Base-by-base conservation (phyloP, 1,284 basidiomycete genomes). In the Chondrostereum purpureum region DNA sequence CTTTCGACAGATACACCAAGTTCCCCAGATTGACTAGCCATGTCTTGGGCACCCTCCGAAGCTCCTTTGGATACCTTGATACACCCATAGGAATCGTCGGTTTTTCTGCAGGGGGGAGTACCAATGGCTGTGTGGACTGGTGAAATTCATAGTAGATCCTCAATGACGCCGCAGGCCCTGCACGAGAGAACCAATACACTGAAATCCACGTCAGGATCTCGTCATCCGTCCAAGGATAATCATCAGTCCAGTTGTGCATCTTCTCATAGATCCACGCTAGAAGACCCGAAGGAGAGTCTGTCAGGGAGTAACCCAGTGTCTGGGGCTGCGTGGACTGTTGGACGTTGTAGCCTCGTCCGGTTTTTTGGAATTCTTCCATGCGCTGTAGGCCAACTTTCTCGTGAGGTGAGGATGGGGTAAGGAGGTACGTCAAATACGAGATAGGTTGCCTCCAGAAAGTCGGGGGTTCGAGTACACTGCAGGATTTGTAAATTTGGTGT, bases 201-300 rank as follows among this genome's bases (percentile, higher is more conserved):
- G 72, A 73, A 11, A 76, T 52, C 73, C 72, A 73, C 0, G 64
- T 70, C 39, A 75, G 47, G 8, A 71, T 60, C 57, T 71, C 68
- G 21, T 77, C 75, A 44, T 77, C 72, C 33, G 63, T 58, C 76
- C 75, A 77, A 0, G 60, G 58, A 49, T 77, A 78, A 1, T 55
- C 53, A 24, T 77, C 72, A 0, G 69, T 62, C 73, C 75, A 78
- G 10, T 61, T 51, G 13, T 67, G 59, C 10, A 77, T 52, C 53
- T 80, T 78, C 53, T 79, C 77, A 42, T 76, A 75, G 36, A 80
- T 72, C 75, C 77, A 80, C 2, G 65, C 66, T 4, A 73, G 58
- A 2, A 75, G 46, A 0, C 70, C 72, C 1, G 63, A 58, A 5
- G 71, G 73, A 16, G 69, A 71, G 52, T 73, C 72, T 0, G 62